Evolutionary conservation across 164 flowering plant genomes (phyloP), one percentile per base, ranked within the genome.

Genomic region (Stephania japonica): DNA sequence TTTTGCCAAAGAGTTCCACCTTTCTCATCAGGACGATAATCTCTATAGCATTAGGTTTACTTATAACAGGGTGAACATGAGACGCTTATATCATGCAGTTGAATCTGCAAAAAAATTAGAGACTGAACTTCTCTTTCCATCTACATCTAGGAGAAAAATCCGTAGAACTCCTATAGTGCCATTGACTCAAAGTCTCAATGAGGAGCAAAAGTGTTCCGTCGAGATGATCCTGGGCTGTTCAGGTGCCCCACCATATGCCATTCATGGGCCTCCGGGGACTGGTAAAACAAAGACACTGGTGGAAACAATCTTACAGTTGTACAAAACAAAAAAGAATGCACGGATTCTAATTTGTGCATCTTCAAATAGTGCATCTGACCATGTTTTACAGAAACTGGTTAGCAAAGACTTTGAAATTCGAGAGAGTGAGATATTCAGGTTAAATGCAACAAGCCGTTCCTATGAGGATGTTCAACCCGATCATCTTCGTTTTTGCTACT

Each of bases 241-340:
- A 81, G 97, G 97, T 7, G 87, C 83, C 6, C 89, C 97, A 16
- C 99, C 99, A 5, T 96, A 90, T 79, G 83, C 92, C 65, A 90
- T 96, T 38, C 84, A 93, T 82, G 99, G 99, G 8, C 99, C 99
- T 44, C 99, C 98, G 0, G 98, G 99, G 42, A 96, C 99, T 10
- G 99, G 98, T 7, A 96, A 96, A 81, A 91, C 98, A 3, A 72
- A 77, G 89, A 93, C 97, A 12, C 68, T 96, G 0, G 89, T 92
- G 70, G 98, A 96, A 77, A 91, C 92, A 42, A 86, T 93, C 75
- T 84, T 91, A 18, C 99, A 95, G 73, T 79, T 95, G 5, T 91
- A 90, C 68, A 75, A 49, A 67, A 74, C 76, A 7, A 70, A 79
- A 70, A 80, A 73, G 62, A 26, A 62, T 65, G 47, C 89, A 21